Base-by-base conservation (phyloP, 2,329 filamentous ascomycete species). In the Penicillium sp. region DNA sequence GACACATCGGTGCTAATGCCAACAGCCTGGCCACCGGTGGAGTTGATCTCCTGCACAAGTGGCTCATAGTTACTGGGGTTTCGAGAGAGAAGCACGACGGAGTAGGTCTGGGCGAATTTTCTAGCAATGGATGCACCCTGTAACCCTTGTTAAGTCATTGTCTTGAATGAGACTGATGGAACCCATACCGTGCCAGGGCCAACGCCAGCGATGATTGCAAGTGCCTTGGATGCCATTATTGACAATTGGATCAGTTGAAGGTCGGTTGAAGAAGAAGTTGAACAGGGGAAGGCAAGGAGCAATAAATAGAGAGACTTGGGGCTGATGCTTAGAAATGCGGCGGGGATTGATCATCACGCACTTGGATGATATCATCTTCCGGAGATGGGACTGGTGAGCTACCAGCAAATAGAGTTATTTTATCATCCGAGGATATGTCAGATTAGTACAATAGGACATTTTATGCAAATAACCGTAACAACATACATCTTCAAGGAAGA, bases 1-100 rank as follows among this genome's bases (percentile, higher is more conserved):
- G 79, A 73, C 1, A 83, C 72, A 55, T 86, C 82, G 6, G 81
- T 77, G 55, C 77, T 79, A 61, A 85, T 79, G 8, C 82, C 82
- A 15, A 83, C 66, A 0, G 82, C 82, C 47, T 79, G 77, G 1
- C 82, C 81, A 47, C 82, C 82, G 6, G 60, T 67, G 20, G 68
- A 63, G 60, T 82, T 82, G 69, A 86, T 84, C 55, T 84, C 81
- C 33, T 78, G 62, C 13, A 81, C 80, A 1, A 84, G 64, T 1
- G 71, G 64, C 27, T 79, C 70, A 63, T 76, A 84, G 66, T 75
- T 84, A 10, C 75, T 72, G 1, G 81, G 75, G 20, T 77, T 83
- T 38, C 82, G 76, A 4, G 81, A 79, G 1, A 86, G 74, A 2
- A 84, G 70, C 1, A 81, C 79, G 24, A 85, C 78, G 0, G 79